A percentile compares a stretch with the other conserved stretches of the same genome.
phyloP scores from a whole-genome alignment of 2,329 filamentous ascomycete species.

The Biscogniauxia marginata region DNA sequence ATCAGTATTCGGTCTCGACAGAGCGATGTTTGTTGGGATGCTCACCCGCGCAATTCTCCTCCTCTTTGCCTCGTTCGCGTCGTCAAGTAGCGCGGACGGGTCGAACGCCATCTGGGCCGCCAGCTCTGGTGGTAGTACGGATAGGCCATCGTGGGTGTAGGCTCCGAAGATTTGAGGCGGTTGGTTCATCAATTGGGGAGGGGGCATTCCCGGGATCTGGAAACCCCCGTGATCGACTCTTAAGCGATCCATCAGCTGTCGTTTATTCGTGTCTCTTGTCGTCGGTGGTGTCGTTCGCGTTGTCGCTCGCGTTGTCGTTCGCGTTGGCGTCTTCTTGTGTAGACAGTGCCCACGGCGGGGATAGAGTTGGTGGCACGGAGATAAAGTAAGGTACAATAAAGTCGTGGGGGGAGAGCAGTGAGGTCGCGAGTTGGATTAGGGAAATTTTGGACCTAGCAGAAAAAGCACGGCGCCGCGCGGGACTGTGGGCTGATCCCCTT shows the following conservation, averaged over 20 bases:
- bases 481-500: not conserved
- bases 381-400: not conserved
- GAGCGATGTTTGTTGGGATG: not conserved
- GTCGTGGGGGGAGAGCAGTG: not conserved
- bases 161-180: slow-evolving; percentile 68
- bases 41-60: slow-evolving; percentile 83
- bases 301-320: slow-evolving; percentile 5
- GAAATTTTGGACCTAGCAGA: not conserved
- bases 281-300: slow-evolving; percentile 4
- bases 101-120: slow-evolving; percentile 61
- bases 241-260: slow-evolving; percentile 49
- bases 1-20: slow-evolving; percentile 12
- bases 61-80: slow-evolving; percentile 80
- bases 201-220: slow-evolving; percentile 55
- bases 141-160: slow-evolving; percentile 59
- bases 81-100: slow-evolving; percentile 56
- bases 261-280: slow-evolving; percentile 3
- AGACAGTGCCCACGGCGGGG: not conserved
- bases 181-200: slow-evolving; percentile 62
- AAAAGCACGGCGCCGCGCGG: not conserved
- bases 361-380: not conserved
- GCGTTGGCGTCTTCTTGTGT: not conserved
- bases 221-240: slow-evolving; percentile 43
- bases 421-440: not conserved
- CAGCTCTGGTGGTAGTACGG: slow-evolving; percentile 57